A percentile compares a stretch with the other conserved stretches of the same genome.
These are phyloP conservation scores for Paraphoma sp. DNA, from an alignment of 2,329 filamentous ascomycete species.

Conservation along the genomic window DNA sequence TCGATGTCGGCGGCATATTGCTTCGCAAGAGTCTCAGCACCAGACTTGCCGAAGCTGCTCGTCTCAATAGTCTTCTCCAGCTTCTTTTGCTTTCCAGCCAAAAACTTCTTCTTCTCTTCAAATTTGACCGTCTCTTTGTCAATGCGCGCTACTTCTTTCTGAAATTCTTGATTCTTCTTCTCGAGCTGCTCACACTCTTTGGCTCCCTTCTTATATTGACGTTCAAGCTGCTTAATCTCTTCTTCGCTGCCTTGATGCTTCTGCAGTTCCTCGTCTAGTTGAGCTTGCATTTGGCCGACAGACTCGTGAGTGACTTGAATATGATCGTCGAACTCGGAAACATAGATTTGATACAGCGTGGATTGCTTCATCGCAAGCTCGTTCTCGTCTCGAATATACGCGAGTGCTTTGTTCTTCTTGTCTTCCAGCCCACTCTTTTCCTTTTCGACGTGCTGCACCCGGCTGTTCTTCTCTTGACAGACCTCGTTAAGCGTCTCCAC, in stretches of 20 bases:
- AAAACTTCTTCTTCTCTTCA: slow-evolving; percentile 96
- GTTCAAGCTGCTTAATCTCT: slow-evolving; percentile 87
- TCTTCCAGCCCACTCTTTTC: slow-evolving; percentile 92
- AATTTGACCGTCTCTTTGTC: slow-evolving; percentile 98
- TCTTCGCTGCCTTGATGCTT: slow-evolving; percentile 91
- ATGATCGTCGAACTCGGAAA: slow-evolving; percentile 87
- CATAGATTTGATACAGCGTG: slow-evolving; percentile 89
- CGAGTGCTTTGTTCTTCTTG: slow-evolving; percentile 93
- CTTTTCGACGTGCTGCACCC: slow-evolving; percentile 97
- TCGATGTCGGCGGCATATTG: slow-evolving; percentile 81
- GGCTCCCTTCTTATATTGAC: slow-evolving; percentile 79
- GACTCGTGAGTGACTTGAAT: slow-evolving; percentile 87
- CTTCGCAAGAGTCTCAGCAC: slow-evolving; percentile 78
- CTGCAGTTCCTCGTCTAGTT: slow-evolving; percentile 85
- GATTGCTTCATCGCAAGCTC: slow-evolving; percentile 89
- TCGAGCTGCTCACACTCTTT: slow-evolving; percentile 85
- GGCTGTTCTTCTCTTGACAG: slow-evolving; percentile 91
- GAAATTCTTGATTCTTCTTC: slow-evolving; percentile 77
- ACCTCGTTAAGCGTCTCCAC: slow-evolving; percentile 93
- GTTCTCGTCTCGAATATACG: slow-evolving; percentile 90
- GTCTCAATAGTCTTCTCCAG: slow-evolving; percentile 85
- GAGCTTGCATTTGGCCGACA: slow-evolving; percentile 85
- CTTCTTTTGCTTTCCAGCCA: slow-evolving; percentile 91
- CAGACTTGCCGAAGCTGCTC: slow-evolving; percentile 74
- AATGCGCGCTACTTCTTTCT: slow-evolving; percentile 89